These are phyloP conservation scores for Hypocreales sp. DNA, from an alignment of 2,329 filamentous ascomycete species.

Conservation along the genomic window DNA sequence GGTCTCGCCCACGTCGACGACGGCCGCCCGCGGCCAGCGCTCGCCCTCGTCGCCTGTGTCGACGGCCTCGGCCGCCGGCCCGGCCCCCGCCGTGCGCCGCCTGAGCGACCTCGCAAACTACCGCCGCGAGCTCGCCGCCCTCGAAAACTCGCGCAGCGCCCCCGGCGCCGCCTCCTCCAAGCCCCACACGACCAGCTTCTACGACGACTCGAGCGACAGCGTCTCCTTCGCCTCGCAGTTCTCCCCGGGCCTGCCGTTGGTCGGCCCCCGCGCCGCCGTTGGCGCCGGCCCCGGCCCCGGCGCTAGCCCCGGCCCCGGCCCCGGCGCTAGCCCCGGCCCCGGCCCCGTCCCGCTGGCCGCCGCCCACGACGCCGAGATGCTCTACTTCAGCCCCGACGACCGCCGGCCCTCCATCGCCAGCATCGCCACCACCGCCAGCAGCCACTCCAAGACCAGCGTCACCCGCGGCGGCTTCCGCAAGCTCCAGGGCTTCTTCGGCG, in stretches of 20 bases:
- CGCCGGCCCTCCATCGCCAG: slow-evolving; percentile 79
- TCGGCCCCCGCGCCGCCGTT: slow-evolving; percentile 12
- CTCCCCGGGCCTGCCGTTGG: slow-evolving; percentile 51
- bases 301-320: slow-evolving; percentile 29
- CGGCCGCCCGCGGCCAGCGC: slow-evolving; percentile 26
- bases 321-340: slow-evolving; percentile 5
- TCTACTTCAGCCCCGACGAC: slow-evolving; percentile 48
- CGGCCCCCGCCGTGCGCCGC: slow-evolving; percentile 18
- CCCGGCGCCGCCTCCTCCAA: slow-evolving; percentile 22
- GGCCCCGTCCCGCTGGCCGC: slow-evolving; percentile 15
- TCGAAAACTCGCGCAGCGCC: slow-evolving; percentile 42
- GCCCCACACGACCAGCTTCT: slow-evolving; percentile 47
- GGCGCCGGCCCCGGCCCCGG: slow-evolving; percentile 8
- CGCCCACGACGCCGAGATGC: slow-evolving; percentile 45
- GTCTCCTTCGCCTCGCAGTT: slow-evolving; percentile 46
- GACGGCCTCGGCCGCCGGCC: slow-evolving; percentile 29
- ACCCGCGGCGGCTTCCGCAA: slow-evolving; percentile 64
- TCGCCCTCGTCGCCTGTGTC: slow-evolving; percentile 28
- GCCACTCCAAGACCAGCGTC: slow-evolving; percentile 61
- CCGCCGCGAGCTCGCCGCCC: slow-evolving; percentile 53
- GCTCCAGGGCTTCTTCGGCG: slow-evolving; percentile 82
- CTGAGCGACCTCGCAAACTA: slow-evolving; percentile 52
- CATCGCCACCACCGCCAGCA: slow-evolving; percentile 60
- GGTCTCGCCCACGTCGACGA: slow-evolving; percentile 32
- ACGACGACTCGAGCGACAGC: slow-evolving; percentile 62